Evolutionary conservation across 2,329 filamentous ascomycete genomes (phyloP).

Genomic region (Aspergillus aculeatinus): DNA sequence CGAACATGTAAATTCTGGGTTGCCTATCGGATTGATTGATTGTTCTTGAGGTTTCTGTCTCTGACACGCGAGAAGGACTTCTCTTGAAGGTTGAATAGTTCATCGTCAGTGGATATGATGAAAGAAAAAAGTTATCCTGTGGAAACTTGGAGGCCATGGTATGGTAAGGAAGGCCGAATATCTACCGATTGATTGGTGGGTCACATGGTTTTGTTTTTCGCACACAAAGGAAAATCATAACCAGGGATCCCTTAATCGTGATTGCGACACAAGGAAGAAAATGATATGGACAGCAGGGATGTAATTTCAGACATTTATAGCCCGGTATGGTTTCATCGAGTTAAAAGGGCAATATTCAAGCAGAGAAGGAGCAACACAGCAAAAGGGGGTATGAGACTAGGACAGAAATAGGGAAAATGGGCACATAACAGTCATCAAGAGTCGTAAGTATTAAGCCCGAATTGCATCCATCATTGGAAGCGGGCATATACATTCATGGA

Average conservation of each 20-base stretch:
- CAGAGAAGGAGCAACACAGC: constrained; percentile 19
- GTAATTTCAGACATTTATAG: constrained; percentile 4
- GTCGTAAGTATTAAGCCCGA: constrained; percentile 17
- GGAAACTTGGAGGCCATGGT: neutral
- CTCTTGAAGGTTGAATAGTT: no score
- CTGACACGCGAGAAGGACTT: no score
- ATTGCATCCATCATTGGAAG: constrained; percentile 21
- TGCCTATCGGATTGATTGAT: no score
- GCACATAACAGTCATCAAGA: constrained; percentile 23
- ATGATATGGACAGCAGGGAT: constrained; percentile 14
- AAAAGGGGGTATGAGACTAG: constrained; percentile 22
- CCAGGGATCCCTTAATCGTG: neutral
- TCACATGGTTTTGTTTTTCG: constrained; percentile 1
- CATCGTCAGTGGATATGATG: neutral
- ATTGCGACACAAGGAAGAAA: constrained; percentile 14
- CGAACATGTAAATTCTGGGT: no score
- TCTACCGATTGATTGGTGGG: neutral
- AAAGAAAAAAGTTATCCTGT: neutral
- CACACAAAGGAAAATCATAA: constrained; percentile 16
- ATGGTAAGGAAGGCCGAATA: neutral
- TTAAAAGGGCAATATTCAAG: constrained; percentile 7
- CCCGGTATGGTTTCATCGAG: neutral
- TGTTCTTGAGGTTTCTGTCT: no score
- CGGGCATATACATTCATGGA: neutral
- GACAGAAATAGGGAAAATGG: constrained; percentile 9